Evolutionary conservation across 2,329 filamentous ascomycete species (phyloP).

Genomic region (Leptographium procerum): DNA sequence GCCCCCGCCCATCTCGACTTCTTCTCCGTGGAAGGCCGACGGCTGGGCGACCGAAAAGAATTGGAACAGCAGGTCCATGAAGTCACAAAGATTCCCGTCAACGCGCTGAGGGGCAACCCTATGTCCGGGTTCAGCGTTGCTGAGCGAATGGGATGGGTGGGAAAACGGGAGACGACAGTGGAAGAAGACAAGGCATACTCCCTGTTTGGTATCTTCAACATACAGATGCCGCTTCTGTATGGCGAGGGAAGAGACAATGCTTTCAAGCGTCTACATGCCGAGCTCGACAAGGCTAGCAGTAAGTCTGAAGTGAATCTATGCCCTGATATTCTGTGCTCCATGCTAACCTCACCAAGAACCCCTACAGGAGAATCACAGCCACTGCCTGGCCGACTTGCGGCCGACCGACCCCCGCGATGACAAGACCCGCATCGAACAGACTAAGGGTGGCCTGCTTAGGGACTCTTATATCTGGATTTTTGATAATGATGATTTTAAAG

Average conservation of each 20-base stretch:
- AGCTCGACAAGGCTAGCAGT: not conserved
- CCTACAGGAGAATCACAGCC: not conserved
- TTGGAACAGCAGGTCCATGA: not conserved
- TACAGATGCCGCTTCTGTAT: slow-evolving; percentile 18
- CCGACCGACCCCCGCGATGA: not conserved
- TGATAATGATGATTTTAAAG: not conserved
- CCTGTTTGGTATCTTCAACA: slow-evolving; percentile 15
- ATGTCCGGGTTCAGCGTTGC: not conserved
- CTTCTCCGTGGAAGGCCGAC: slow-evolving; percentile 1
- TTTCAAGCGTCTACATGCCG: not conserved
- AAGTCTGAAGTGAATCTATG: not conserved
- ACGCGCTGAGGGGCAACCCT: not conserved
- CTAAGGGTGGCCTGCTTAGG: not conserved
- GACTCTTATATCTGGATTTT: not conserved
- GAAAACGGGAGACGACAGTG: slow-evolving; percentile 4
- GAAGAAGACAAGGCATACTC: slow-evolving; percentile 15
- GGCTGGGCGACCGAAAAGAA: not conserved
- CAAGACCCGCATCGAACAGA: not conserved
- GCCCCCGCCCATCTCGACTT: slow-evolving; percentile 2
- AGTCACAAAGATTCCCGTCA: not conserved
- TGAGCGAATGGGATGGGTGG: slow-evolving; percentile 1
- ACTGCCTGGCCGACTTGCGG: not conserved
- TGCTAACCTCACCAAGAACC: not conserved
- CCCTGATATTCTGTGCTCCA: too few relatives aligned
- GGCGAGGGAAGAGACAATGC: slow-evolving; percentile 12